Conservation (phyloP, 2,329 filamentous ascomycete genomes). For the Lachnum nothofagi region DNA sequence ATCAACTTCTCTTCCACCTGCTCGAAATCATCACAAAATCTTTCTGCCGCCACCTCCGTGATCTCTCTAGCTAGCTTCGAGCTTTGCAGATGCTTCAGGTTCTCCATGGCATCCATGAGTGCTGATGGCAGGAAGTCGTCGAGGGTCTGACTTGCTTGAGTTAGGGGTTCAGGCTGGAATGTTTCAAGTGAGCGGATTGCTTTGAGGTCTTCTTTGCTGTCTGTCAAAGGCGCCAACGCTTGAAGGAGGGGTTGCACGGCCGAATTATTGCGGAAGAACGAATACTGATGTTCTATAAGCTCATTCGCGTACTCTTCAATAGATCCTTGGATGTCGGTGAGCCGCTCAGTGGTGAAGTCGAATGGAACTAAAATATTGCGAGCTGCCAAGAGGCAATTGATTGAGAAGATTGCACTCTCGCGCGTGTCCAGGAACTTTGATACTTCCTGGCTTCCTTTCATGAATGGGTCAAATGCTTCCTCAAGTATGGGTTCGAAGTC, state of each 20-base stretch:
- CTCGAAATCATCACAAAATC: constrained; percentile 82
- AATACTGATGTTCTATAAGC: constrained; percentile 63
- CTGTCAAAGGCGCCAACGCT: constrained; percentile 39
- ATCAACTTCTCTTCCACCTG: constrained; percentile 58
- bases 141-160: constrained; percentile 65
- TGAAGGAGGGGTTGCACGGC: constrained; percentile 62
- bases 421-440: constrained; percentile 56
- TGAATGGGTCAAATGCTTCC: constrained; percentile 81
- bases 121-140: constrained; percentile 92
- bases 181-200: constrained; percentile 54
- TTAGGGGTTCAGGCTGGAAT: constrained; percentile 58
- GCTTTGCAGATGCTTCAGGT: constrained; percentile 68
- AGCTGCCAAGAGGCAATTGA: constrained; percentile 65
- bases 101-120: constrained; percentile 83
- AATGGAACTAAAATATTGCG: constrained; percentile 52
- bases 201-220: constrained; percentile 48
- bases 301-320: constrained; percentile 51
- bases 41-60: constrained; percentile 75
- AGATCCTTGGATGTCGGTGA: constrained; percentile 50
- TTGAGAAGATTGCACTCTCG: constrained; percentile 60
- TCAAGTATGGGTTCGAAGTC: constrained; percentile 71
- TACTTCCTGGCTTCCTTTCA: constrained; percentile 68
- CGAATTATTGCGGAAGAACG: constrained; percentile 69
- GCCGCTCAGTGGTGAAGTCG: constrained; percentile 57
- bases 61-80: constrained; percentile 66